Evolutionary conservation across 2,329 filamentous ascomycete genomes (phyloP).

Genomic region (Microthyrium microscopicum): DNA sequence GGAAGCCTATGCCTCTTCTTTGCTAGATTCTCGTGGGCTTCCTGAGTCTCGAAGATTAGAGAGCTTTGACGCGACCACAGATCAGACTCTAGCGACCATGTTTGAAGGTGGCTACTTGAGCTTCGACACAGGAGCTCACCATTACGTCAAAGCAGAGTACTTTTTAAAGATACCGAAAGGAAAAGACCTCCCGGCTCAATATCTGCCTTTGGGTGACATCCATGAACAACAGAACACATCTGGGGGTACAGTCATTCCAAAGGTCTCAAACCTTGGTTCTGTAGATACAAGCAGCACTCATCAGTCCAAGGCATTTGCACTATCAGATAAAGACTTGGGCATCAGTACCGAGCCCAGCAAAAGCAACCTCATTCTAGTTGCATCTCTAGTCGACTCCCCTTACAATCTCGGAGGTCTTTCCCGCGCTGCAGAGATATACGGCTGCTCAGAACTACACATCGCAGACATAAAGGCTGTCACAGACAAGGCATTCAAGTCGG

Average conservation of each 20-base stretch:
- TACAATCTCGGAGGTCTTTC: slow-evolving; percentile 34
- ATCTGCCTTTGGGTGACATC: too few relatives aligned
- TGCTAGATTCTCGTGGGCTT: slow-evolving; percentile 25
- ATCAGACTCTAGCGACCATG: slow-evolving; percentile 27
- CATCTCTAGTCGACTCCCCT: slow-evolving; percentile 33
- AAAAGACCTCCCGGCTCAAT: too few relatives aligned
- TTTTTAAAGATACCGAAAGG: too few relatives aligned
- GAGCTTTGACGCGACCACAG: slow-evolving; percentile 24
- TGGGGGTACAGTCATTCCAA: too few relatives aligned
- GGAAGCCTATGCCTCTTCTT: slow-evolving; percentile 25
- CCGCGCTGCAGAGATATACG: slow-evolving; percentile 35
- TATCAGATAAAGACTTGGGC: slow-evolving; percentile 3
- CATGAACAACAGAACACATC: too few relatives aligned
- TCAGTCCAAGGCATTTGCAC: neutral
- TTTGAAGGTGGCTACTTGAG: slow-evolving; percentile 29
- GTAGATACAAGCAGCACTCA: neutral
- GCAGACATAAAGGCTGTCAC: slow-evolving; percentile 22
- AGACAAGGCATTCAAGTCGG: slow-evolving; percentile 32
- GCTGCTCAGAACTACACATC: slow-evolving; percentile 28
- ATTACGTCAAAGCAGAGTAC: too few relatives aligned
- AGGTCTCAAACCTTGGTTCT: too few relatives aligned
- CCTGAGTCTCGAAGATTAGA: slow-evolving; percentile 19
- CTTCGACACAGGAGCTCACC: slow-evolving; percentile 27
- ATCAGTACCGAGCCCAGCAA: slow-evolving; percentile 31
- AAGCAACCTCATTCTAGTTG: slow-evolving; percentile 30